These are phyloP conservation scores for Neurospora intermedia DNA, from an alignment of 495 filamentous ascomycete genomes.

Conservation along the genomic window DNA sequence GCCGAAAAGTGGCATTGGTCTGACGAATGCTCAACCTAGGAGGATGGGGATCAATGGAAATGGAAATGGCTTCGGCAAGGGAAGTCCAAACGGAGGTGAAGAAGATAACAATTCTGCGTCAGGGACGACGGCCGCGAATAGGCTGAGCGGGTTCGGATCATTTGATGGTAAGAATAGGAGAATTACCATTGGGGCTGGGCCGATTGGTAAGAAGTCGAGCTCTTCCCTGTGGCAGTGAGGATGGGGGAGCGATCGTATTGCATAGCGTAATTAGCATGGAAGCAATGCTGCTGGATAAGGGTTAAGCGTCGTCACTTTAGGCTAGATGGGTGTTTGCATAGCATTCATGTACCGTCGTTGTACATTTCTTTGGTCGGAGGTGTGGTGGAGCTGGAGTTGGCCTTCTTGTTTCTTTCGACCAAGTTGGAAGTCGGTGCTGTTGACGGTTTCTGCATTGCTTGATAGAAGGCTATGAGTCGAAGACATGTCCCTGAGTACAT, in stretches of 20 bases:
- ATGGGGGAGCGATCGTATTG: background rate
- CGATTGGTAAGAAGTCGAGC: background rate
- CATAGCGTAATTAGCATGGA: conserved; percentile 1
- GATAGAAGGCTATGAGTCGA: background rate
- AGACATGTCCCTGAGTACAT: background rate
- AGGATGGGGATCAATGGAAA: background rate
- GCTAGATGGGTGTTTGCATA: background rate
- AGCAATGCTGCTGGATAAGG: background rate
- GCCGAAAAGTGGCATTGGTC: conserved; percentile 28
- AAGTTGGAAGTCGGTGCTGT: background rate
- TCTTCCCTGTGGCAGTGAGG: background rate
- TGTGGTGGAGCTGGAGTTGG: background rate
- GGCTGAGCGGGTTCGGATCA: background rate
- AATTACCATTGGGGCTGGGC: conserved; percentile 18
- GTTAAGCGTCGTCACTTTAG: background rate
- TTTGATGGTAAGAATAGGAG: conserved; percentile 22
- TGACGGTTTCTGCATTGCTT: background rate
- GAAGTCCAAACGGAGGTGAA: background rate
- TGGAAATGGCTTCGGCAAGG: background rate
- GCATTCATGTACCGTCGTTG: background rate
- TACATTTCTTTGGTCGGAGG: background rate
- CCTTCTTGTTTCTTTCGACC: background rate
- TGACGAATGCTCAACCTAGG: conserved; percentile 11
- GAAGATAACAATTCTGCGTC: background rate
- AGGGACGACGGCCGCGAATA: background rate